Percentiles rank a stretch among this genome's conserved stretches.
Conservation (phyloP, 2,329 filamentous ascomycete genomes). For the Fusarium tanahbumbuense region DNA sequence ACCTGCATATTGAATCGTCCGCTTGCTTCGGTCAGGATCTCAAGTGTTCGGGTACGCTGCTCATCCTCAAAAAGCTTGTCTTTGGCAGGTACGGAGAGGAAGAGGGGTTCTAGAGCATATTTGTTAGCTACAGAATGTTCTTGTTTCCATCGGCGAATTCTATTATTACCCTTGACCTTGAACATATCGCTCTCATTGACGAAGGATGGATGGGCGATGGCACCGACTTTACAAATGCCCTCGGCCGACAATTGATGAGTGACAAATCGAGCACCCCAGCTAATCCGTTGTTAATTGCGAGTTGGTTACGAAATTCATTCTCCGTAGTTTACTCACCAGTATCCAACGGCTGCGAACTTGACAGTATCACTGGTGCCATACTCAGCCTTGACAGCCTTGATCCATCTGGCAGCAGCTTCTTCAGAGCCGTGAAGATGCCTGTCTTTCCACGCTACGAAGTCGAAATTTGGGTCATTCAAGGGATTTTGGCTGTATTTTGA, state of each 20-base stretch:
- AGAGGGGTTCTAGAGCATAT: too few species aligned
- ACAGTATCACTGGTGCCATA: not conserved
- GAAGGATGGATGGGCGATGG: conserved; percentile 2
- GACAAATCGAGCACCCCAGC: conserved; percentile 4
- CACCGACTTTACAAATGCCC: not conserved
- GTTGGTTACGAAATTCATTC: too few species aligned
- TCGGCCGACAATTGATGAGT: not conserved
- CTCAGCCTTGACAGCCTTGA: not conserved
- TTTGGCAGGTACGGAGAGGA: not conserved
- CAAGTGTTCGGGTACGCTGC: not conserved
- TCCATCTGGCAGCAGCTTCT: not conserved
- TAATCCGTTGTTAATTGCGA: too few species aligned
- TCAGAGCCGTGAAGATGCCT: not conserved
- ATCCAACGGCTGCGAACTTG: not conserved
- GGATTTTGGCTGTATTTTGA: too few species aligned
- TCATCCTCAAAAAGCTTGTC: not conserved
- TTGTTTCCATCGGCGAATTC: too few species aligned
- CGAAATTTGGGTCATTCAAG: not conserved
- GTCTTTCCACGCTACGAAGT: not conserved
- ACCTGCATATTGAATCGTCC: not conserved
- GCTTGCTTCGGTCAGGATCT: not conserved
- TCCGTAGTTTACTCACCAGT: too few species aligned
- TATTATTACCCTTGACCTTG: not conserved
- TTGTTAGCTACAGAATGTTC: too few species aligned
- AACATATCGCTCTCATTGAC: not conserved